Evolutionary conservation across 129 eudicot genomes (phyloP).

Genomic region (Helianthus tuberosus): DNA sequence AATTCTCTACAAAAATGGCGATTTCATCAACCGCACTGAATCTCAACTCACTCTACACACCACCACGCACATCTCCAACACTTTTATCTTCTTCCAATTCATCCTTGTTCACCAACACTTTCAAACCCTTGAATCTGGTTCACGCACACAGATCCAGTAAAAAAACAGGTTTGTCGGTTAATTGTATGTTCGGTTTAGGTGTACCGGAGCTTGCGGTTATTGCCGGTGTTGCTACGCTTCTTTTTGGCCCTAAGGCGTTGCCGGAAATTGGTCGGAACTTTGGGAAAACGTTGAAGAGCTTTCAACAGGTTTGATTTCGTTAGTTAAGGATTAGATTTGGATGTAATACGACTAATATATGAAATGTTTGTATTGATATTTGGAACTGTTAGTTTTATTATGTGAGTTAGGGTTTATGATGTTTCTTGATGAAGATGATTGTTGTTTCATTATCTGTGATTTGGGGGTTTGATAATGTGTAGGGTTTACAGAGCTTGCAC

Average conservation of each 20-base stretch:
- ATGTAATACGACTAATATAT: background rate
- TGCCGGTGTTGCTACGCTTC: slow-evolving; percentile 82
- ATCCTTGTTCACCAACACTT: slow-evolving; percentile 22
- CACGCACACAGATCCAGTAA: slow-evolving; percentile 22
- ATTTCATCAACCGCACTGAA: slow-evolving; percentile 23
- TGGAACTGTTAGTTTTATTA: no score
- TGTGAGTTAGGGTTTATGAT: no score
- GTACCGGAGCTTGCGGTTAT: slow-evolving; percentile 90
- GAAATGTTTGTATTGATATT: no score
- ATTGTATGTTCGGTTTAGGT: slow-evolving; percentile 79
- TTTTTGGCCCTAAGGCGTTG: slow-evolving; percentile 84
- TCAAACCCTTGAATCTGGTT: slow-evolving; percentile 26
- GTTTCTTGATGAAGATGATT: background rate
- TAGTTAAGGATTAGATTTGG: background rate
- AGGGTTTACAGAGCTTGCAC: background rate
- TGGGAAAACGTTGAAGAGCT: slow-evolving; percentile 89
- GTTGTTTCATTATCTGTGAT: background rate
- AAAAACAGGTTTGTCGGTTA: slow-evolving; percentile 49
- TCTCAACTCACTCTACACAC: slow-evolving; percentile 16
- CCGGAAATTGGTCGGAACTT: slow-evolving; percentile 86
- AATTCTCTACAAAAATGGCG: slow-evolving; percentile 18
- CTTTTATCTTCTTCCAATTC: slow-evolving; percentile 24
- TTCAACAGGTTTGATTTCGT: slow-evolving; percentile 59
- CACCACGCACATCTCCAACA: slow-evolving; percentile 6
- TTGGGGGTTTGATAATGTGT: background rate